phyloP scores from a whole-genome alignment of 306 rosid genomes.

The Psophocarpus tetragonolobus region DNA sequence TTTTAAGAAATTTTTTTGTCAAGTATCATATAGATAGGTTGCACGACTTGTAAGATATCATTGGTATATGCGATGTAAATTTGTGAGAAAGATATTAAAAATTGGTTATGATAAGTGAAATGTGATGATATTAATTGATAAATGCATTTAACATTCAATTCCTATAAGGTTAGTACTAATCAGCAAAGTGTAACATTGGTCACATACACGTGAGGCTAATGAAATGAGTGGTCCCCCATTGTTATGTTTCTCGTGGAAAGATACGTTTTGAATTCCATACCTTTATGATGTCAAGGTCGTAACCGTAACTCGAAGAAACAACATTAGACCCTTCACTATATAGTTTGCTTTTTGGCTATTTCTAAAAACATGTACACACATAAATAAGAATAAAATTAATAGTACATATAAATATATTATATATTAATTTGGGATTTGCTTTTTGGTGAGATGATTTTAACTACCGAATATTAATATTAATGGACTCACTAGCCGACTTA shows the following conservation, averaged over 20 bases:
- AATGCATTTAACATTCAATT: slow-evolving; percentile 9
- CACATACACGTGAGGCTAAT: slow-evolving; percentile 42
- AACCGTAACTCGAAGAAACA: slow-evolving; percentile 61
- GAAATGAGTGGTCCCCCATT: slow-evolving; percentile 41
- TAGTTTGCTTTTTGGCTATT: slow-evolving; percentile 42
- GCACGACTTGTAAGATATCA: background rate
- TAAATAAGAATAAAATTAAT: background rate
- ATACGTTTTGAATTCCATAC: slow-evolving; percentile 43
- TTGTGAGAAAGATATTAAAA: background rate
- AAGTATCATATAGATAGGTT: background rate
- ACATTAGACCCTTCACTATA: slow-evolving; percentile 25
- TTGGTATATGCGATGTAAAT: too few relatives aligned
- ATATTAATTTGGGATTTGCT: background rate
- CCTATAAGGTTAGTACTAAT: slow-evolving; percentile 18
- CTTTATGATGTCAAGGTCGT: slow-evolving; percentile 60
- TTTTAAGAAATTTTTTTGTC: background rate
- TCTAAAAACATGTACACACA: background rate
- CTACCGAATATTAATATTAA: too few relatives aligned
- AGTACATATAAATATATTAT: background rate
- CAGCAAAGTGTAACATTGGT: slow-evolving; percentile 8
- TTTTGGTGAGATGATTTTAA: slow-evolving; percentile 2
- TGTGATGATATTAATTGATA: background rate
- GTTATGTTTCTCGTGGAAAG: slow-evolving; percentile 20
- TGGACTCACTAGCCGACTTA: background rate
- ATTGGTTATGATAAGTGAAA: background rate